These are phyloP conservation scores for Aurifilum marmelostoma DNA, from an alignment of 2,329 filamentous ascomycete species.

Conservation along the genomic window DNA sequence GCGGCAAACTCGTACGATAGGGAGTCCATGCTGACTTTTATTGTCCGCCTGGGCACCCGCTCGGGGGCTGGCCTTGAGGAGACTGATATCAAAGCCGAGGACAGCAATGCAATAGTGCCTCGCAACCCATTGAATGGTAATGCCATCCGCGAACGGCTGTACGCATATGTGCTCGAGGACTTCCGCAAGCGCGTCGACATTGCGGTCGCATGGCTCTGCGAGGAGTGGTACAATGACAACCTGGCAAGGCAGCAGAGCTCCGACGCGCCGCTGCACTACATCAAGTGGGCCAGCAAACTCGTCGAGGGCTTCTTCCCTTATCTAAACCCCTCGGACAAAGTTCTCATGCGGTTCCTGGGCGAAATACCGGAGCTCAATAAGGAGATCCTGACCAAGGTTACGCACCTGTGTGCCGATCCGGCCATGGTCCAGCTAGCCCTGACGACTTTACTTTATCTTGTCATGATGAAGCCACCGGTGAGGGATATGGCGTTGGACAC, in stretches of 20 bases:
- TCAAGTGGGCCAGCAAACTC: slow-evolving; percentile 77
- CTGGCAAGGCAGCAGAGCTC: slow-evolving; percentile 47
- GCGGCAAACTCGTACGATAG: slow-evolving; percentile 83
- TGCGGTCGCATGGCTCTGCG: slow-evolving; percentile 90
- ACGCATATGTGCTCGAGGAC: slow-evolving; percentile 86
- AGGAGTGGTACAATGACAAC: slow-evolving; percentile 96
- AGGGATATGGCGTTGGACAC: slow-evolving; percentile 66
- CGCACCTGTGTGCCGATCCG: slow-evolving; percentile 67
- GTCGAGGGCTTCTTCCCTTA: slow-evolving; percentile 89
- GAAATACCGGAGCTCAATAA: slow-evolving; percentile 82
- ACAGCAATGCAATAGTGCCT: slow-evolving; percentile 40
- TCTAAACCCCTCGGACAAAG: slow-evolving; percentile 86
- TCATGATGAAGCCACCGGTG: slow-evolving; percentile 69
- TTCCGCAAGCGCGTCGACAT: slow-evolving; percentile 88
- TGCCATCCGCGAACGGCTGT: slow-evolving; percentile 78
- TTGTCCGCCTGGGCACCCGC: slow-evolving; percentile 83
- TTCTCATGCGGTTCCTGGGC: slow-evolving; percentile 86
- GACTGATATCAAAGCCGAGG: slow-evolving; percentile 59
- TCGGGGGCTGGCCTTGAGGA: slow-evolving; percentile 72
- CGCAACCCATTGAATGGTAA: slow-evolving; percentile 55
- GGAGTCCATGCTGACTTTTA: slow-evolving; percentile 88
- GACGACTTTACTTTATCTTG: slow-evolving; percentile 67
- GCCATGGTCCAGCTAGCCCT: slow-evolving; percentile 65
- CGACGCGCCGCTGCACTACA: slow-evolving; percentile 68
- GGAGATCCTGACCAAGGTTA: slow-evolving; percentile 73